Base-by-base conservation (phyloP, 805 yeast species). In the Spathaspora passalidarum region DNA sequence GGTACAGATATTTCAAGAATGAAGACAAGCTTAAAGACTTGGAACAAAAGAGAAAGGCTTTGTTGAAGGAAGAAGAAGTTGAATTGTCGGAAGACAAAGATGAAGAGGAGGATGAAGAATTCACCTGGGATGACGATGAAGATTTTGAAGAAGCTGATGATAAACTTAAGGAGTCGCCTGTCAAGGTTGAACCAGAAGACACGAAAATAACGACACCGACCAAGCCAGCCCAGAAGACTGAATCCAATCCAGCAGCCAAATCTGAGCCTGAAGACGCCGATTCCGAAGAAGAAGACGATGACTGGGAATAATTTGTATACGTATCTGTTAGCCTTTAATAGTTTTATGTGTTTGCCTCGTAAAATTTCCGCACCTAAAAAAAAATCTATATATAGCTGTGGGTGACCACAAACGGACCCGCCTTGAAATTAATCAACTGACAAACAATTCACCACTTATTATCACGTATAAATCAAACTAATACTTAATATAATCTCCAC, bases 1-100 rank as follows among this genome's bases (percentile, higher is more conserved):
- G 97, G 97, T 66, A 70, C 38, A 74, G 82, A 26, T 90, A 88
- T 64, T 85, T 80, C 63, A 71, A 66, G 44, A 69, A 76, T 56
- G 78, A 76, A 47, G 61, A 65, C 10, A 72, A 73, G 53, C 78
- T 88, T 17, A 72, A 78, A 36, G 74, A 75, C 39, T 82, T 78
- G 54, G 96, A 89, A 56, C 68, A 69, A 56, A 75, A 81, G 59
- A 75, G 96, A 58, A 84, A 83, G 63, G 75, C 76, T 52, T 69
- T 87, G 45, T 68, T 88, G 38, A 68, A 75, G 26, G 68, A 64
- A 38, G 54, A 51, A 34, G 44, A 43, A 7, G 25, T 36, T 14
- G 21, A 14, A 8, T 36, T 37, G 5, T 35, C 35, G 13, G 23
- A 38, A 11, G 41, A 36, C 9, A 37, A 43, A 13, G 67, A 60